These are phyloP conservation scores for Knufia petricola DNA, from an alignment of 2,329 filamentous ascomycete species.

Conservation along the genomic window DNA sequence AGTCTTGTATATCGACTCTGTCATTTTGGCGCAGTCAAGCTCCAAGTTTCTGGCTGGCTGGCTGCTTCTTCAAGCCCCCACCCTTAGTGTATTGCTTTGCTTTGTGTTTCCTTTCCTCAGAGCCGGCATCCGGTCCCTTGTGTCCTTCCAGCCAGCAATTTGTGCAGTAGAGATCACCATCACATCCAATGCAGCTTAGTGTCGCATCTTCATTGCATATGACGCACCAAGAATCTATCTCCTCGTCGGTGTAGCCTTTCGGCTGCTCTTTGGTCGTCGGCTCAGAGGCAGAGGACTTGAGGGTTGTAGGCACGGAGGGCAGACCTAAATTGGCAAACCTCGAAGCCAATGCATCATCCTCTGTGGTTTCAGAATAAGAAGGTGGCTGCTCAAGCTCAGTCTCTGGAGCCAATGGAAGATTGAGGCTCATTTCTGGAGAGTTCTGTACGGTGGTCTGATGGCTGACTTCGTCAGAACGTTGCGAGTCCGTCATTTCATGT, in stretches of 20 bases:
- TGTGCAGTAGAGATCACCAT: constrained; percentile 62
- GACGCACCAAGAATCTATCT: constrained; percentile 67
- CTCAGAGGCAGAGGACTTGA: background rate
- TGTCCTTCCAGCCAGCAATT: constrained; percentile 78
- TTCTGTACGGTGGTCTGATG: background rate
- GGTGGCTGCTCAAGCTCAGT: constrained; percentile 14
- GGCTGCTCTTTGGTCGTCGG: constrained; percentile 9
- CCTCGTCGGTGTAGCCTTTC: constrained; percentile 50
- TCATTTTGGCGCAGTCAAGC: background rate
- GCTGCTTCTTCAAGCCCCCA: constrained; percentile 17
- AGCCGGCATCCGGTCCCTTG: constrained; percentile 55
- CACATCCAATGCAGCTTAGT: constrained; percentile 63
- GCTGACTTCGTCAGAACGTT: background rate
- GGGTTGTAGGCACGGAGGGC: constrained; percentile 23
- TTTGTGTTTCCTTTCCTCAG: constrained; percentile 60
- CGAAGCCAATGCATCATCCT: constrained; percentile 20
- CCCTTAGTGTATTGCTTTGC: constrained; percentile 47
- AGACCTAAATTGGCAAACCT: constrained; percentile 19
- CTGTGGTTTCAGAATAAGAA: constrained; percentile 7
- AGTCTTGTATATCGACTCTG: too few species aligned
- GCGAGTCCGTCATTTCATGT: background rate
- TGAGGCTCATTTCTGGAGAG: constrained; percentile 1
- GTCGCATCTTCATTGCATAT: constrained; percentile 74
- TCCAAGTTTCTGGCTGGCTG: background rate
- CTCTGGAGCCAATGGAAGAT: constrained; percentile 18